Evolutionary conservation across 73 alveolate species (phyloP).

Genomic region (Tetrahymena thermophila): DNA sequence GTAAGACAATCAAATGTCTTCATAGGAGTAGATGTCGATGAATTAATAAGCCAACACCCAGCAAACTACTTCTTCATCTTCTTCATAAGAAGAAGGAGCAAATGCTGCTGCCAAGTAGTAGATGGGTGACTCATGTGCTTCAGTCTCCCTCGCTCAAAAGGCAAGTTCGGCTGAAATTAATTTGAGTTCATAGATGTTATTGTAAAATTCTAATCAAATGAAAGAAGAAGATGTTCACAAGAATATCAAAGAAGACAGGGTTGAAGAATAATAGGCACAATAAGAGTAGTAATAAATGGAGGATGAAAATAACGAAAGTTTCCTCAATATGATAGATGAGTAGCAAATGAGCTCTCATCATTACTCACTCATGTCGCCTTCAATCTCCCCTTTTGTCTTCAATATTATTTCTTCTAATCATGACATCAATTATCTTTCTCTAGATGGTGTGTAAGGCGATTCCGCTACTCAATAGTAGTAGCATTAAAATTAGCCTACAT

Average conservation of each 20-base stretch:
- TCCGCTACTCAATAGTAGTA: not conserved
- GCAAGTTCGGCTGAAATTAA: conserved; percentile 3
- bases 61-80: conserved; percentile 2
- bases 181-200: not conserved
- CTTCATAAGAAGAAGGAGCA: not conserved
- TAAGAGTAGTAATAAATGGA: not conserved
- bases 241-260: conserved; percentile 1
- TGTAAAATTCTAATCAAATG: not conserved
- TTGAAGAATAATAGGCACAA: not conserved
- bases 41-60: not conserved
- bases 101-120: conserved; percentile 4
- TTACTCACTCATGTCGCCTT: not conserved
- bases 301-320: not conserved
- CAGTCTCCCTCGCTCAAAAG: conserved; percentile 6
- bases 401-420: not conserved
- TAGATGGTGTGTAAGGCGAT: not conserved
- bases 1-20: not conserved
- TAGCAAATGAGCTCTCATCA: not conserved
- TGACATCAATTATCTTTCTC: not conserved
- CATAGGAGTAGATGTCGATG: not conserved
- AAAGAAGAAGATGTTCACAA: not conserved
- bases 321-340: not conserved
- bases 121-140: conserved; percentile 5
- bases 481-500: not conserved
- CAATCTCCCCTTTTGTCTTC: not conserved